Evolutionary conservation across 2,329 filamentous ascomycete genomes (phyloP), one percentile per base, ranked within the genome.

Genomic region (Penicillium sp.): DNA sequence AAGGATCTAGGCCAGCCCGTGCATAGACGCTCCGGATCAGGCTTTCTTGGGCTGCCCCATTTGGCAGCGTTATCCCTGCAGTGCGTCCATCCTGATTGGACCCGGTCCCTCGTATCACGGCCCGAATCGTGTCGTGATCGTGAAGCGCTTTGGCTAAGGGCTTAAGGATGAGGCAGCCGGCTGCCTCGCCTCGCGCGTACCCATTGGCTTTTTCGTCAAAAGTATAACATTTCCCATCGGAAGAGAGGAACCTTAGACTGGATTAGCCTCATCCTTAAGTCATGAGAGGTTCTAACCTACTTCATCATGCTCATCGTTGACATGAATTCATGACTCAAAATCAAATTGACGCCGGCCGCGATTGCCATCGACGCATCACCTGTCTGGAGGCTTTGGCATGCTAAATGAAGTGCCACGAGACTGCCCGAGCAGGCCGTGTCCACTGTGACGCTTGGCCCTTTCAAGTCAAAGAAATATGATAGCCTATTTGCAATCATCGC

Each of bases 181-280:
- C 61, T 6, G 70, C 77, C 56, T 79, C 77, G 3, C 75, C 76
- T 11, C 75, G 66, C 0, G 64, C 70, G 50, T 78, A 79, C 1
- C 77, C 77, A 44, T 72, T 67, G 0, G 71, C 74, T 10, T 62
- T 56, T 6, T 65, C 53, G 48, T 76, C 75, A 41, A 70, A 73
- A 2, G 58, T 64, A 19, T 65, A 53, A 27, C 62, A 70, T 16
- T 45, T 54, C 2, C 65, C 62, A 29, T 66, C 61, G 8, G 61
- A 56, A 10, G 62, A 66, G 3, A 68, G 52, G 16, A 68, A 59
- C 5, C 56, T 62, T 9, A 10, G 1, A 7, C 8, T 1, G 3
- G 18, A 25, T 56, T 19, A 57, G 28, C 16, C 7, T 13, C 1
- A 2, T 30, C 0, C 5, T 10, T 2, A n/a, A 8, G 3, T 1